Evolutionary conservation across 768 basidiomycete genomes (phyloP), one percentile per base, ranked within the genome.

Genomic region (Collybia sordida): DNA sequence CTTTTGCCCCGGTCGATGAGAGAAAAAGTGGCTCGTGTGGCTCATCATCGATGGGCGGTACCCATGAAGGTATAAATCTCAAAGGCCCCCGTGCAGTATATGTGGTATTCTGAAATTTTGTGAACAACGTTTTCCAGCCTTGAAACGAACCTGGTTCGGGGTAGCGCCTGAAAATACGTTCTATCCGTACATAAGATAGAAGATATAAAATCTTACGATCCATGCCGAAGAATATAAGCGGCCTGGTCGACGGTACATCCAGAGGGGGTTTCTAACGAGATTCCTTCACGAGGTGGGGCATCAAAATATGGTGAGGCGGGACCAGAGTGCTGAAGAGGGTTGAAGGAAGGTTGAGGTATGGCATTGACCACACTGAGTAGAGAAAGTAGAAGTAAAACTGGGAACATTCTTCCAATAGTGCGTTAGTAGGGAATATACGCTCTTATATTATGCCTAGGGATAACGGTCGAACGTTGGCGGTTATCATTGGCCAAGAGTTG

Each of bases 231-330:
- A 12, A 75, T 72, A 47, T 74, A 77, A 3, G 73, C 73, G 0
- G 74, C 73, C 51, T 73, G 73, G 28, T 75, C 73, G 0, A 77
- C 72, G 2, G 60, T 55, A 48, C 74, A 77, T 19, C 70, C 70
- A 1, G 58, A 44, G 2, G 75, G 74, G 2, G 67, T 72, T 1
- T 58, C 53, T 4, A 41, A 19, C 0, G 64, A 39, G 27, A 75
- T 66, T 8, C 66, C 71, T 19, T 56, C 60, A 49, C 70, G 72
- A 3, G 67, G 60, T 1, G 75, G 72, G 3, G 74, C 73, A 39
- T 70, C 65, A 45, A 75, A 77, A 53, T 74, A 77, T 1, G 74
- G 74, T 1, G 71, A 71, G 0, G 72, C 69, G 2, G 68, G 61
- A 0, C 74, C 75, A n/a, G 71, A 72, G 55, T 77, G 74, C 1